These are phyloP conservation scores for Rhododendron mucronatum DNA, from an alignment of 148 eudicot genomes.

Conservation along the genomic window DNA sequence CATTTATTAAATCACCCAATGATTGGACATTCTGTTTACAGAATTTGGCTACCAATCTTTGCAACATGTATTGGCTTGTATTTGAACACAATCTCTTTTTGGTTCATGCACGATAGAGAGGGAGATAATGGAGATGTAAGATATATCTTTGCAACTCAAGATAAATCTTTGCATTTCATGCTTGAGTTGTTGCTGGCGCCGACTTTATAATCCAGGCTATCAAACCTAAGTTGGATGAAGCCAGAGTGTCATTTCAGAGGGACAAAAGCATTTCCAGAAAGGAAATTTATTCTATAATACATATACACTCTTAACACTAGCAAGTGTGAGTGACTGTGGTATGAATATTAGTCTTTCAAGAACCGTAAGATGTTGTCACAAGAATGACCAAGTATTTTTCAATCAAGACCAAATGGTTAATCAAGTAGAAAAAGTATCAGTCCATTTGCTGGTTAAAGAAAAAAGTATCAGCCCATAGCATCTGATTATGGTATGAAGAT, in stretches of 20 bases:
- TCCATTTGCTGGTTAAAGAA: background rate
- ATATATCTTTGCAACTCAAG: background rate
- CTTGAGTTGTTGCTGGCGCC: background rate
- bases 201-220: background rate
- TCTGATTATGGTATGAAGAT: background rate
- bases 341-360: background rate
- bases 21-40: background rate
- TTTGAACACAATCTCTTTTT: background rate
- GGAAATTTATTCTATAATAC: background rate
- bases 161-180: background rate
- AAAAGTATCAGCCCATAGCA: background rate
- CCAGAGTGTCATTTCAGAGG: background rate
- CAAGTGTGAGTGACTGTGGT: background rate
- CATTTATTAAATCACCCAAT: background rate
- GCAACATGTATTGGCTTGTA: background rate
- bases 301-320: background rate
- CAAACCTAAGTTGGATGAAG: background rate
- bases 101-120: background rate
- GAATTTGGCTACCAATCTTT: background rate
- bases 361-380: background rate
- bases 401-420: background rate
- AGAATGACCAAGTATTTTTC: background rate
- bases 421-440: background rate
- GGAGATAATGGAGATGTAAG: background rate
- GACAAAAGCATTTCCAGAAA: background rate